Evolutionary conservation across 148 eudicot genomes (phyloP).

Genomic region (Fagopyrum tataricum): DNA sequence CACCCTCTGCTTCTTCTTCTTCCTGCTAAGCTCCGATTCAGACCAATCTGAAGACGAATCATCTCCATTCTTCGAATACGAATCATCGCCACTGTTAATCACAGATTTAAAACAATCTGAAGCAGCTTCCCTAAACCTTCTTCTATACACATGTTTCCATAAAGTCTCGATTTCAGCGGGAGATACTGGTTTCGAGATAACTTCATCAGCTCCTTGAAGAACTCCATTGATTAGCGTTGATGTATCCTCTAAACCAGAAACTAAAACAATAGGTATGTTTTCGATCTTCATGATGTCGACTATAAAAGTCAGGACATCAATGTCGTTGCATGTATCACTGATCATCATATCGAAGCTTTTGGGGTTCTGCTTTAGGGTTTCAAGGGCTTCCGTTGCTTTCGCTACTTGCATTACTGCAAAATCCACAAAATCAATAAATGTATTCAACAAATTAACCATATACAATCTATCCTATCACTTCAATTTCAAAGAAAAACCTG

Average conservation of each 20-base stretch:
- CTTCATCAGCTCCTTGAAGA: not conserved
- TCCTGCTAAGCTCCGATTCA: not conserved
- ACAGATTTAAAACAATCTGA: no score
- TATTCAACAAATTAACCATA: not conserved
- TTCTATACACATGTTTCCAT: not conserved
- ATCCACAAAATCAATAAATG: not conserved
- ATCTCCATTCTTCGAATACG: not conserved
- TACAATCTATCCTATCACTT: no score
- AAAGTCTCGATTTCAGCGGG: not conserved
- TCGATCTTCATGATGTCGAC: not conserved
- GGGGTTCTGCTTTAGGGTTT: not conserved
- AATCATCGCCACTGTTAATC: not conserved
- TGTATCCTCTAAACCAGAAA: not conserved
- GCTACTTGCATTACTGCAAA: not conserved
- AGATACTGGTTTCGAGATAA: not conserved
- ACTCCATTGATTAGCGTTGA: not conserved
- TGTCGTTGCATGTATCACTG: not conserved
- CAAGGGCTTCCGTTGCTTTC: not conserved
- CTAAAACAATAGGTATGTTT: not conserved
- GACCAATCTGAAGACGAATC: not conserved
- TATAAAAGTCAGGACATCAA: not conserved
- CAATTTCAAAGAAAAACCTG: no score
- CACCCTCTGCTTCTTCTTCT: not conserved
- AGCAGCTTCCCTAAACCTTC: not conserved
- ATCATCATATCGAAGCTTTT: conserved; percentile 6